These are phyloP conservation scores for Podaxis pistillaris DNA, from an alignment of 768 basidiomycete genomes.

Conservation along the genomic window DNA sequence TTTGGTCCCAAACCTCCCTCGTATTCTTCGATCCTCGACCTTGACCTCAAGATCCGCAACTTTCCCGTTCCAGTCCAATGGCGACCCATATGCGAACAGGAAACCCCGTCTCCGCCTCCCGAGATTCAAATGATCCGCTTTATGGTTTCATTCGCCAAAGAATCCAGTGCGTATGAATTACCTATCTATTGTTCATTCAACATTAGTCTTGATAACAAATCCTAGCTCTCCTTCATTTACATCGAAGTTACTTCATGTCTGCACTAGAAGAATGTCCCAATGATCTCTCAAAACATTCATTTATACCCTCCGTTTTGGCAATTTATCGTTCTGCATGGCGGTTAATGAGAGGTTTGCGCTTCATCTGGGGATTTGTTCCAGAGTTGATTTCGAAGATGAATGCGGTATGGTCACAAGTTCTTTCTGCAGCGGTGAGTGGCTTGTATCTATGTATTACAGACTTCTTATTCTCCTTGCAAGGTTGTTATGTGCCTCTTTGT, in stretches of 20 bases:
- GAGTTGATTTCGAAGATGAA: constrained; percentile 43
- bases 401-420: constrained; percentile 62
- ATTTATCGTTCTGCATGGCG: constrained; percentile 74
- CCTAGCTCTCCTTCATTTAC: constrained; percentile 60
- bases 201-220: not conserved
- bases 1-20: constrained; percentile 52
- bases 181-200: not conserved
- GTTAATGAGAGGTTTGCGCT: constrained; percentile 47
- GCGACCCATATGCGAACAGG: constrained; percentile 33
- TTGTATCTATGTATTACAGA: not conserved
- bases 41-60: constrained; percentile 62
- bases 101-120: constrained; percentile 18
- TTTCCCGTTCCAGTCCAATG: constrained; percentile 50
- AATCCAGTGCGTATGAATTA: constrained; percentile 38
- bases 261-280: constrained; percentile 58
- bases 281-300: constrained; percentile 60
- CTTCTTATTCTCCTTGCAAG: constrained; percentile 29
- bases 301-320: constrained; percentile 68
- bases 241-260: constrained; percentile 66
- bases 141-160: constrained; percentile 44
- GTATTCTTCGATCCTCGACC: constrained; percentile 51
- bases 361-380: constrained; percentile 40
- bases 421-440: constrained; percentile 60
- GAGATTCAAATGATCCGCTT: constrained; percentile 40
- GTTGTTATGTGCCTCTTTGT: constrained; percentile 58